A percentile compares a stretch with the other conserved stretches of the same genome.
phyloP scores from a whole-genome alignment of 495 filamentous ascomycete species.

The Penicillium arizonense region DNA sequence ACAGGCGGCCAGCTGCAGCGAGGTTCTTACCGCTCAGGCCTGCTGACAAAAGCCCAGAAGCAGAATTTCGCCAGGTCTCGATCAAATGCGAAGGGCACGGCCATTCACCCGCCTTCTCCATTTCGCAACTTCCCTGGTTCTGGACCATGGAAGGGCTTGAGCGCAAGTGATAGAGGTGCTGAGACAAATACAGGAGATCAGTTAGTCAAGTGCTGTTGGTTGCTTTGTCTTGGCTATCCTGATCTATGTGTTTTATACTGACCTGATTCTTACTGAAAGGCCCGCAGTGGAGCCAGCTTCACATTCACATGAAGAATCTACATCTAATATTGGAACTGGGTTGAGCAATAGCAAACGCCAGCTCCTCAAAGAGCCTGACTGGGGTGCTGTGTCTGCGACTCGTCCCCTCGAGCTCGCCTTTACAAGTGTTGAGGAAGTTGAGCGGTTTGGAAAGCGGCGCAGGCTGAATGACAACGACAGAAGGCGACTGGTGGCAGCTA shows the following conservation, averaged over 20 bases:
- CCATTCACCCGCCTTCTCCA: slow-evolving; percentile 4
- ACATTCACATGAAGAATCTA: not conserved
- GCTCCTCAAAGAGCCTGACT: slow-evolving; percentile 35
- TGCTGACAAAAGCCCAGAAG: slow-evolving; percentile 24
- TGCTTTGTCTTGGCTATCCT: not conserved
- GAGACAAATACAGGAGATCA: slow-evolving; percentile 3
- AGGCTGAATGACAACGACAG: slow-evolving; percentile 34
- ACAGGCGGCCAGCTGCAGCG: slow-evolving; percentile 42
- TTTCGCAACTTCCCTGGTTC: slow-evolving; percentile 14
- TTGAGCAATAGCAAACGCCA: slow-evolving; percentile 29
- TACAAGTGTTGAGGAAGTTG: slow-evolving; percentile 23
- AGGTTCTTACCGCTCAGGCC: slow-evolving; percentile 30
- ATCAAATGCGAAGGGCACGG: slow-evolving; percentile 13
- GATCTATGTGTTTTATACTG: slow-evolving; percentile 3
- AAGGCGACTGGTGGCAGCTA: slow-evolving; percentile 20
- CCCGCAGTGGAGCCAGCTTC: not conserved
- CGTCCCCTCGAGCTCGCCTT: slow-evolving; percentile 37
- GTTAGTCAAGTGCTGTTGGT: slow-evolving; percentile 16
- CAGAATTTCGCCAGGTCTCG: slow-evolving; percentile 29
- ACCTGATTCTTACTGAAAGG: not conserved
- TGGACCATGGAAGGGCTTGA: slow-evolving; percentile 1
- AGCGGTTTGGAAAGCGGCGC: slow-evolving; percentile 38
- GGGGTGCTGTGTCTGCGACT: slow-evolving; percentile 32
- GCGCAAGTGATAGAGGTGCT: not conserved
- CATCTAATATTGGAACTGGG: slow-evolving; percentile 1